phyloP scores from a whole-genome alignment of 2,329 filamentous ascomycete species.

The Lasiodiplodia citricola region DNA sequence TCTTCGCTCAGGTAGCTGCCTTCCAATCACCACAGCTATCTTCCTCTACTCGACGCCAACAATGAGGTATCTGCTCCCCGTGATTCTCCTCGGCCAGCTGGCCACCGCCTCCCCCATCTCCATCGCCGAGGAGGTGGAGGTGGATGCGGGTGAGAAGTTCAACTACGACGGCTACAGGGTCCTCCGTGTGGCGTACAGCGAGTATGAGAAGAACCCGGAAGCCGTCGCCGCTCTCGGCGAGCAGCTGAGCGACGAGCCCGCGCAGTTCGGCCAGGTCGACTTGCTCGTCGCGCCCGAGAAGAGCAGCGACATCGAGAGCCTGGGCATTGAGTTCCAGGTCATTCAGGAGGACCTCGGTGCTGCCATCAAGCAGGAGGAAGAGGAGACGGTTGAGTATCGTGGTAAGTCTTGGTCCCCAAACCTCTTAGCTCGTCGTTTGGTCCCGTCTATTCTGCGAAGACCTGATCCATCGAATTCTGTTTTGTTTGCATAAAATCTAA shows the following conservation, averaged over 20 bases:
- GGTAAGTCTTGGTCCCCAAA: constrained; percentile 31
- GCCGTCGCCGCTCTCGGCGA: constrained; percentile 39
- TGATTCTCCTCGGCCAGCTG: not conserved
- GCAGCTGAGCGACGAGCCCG: constrained; percentile 41
- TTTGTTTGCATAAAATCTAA: not conserved
- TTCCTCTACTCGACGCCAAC: not conserved
- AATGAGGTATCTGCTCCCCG: constrained; percentile 5
- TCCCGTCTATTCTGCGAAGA: no score
- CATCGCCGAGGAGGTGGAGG: not conserved
- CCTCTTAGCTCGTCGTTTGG: not conserved
- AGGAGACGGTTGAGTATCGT: constrained; percentile 33
- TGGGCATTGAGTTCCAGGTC: constrained; percentile 36
- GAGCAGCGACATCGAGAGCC: constrained; percentile 37
- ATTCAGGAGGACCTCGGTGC: constrained; percentile 44
- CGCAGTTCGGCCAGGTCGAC: constrained; percentile 40
- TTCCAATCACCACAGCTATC: not conserved
- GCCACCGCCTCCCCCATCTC: constrained; percentile 10
- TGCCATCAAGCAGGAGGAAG: constrained; percentile 39
- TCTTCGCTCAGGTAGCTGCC: not conserved
- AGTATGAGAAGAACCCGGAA: constrained; percentile 35
- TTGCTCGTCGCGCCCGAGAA: constrained; percentile 44
- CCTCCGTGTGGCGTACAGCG: constrained; percentile 40
- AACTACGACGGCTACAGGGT: constrained; percentile 46
- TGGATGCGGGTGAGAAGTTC: constrained; percentile 26
- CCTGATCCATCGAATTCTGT: not conserved